phyloP scores from a whole-genome alignment of 78 protist species.

The Isochrysis galbana region DNA sequence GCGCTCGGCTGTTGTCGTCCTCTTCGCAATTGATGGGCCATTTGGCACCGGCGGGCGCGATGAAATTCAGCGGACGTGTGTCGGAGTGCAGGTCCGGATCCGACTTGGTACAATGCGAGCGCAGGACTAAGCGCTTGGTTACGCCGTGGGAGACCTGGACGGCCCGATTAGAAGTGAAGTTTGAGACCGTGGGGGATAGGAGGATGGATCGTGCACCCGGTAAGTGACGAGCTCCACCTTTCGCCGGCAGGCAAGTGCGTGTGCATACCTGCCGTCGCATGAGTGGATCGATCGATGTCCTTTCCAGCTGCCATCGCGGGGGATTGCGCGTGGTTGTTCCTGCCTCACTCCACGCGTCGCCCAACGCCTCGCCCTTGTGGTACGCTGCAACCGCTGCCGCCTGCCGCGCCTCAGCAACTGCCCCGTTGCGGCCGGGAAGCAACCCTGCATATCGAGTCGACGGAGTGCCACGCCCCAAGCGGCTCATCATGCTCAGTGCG shows the following conservation, averaged over 20 bases:
- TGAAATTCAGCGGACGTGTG: not conserved
- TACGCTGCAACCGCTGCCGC: not conserved
- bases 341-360: not conserved
- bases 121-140: not conserved
- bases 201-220: too few relatives aligned
- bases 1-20: too few relatives aligned
- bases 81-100: not conserved
- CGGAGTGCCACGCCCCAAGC: not conserved
- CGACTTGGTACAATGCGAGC: not conserved
- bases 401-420: not conserved
- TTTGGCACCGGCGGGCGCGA: not conserved
- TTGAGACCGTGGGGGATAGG: too few relatives aligned
- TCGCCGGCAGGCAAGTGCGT: too few relatives aligned
- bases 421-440: not conserved
- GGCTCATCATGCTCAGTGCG: too few relatives aligned
- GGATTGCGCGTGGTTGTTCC: not conserved
- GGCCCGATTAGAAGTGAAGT: too few relatives aligned
- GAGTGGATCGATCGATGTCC: not conserved
- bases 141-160: too few relatives aligned
- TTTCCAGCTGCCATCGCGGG: not conserved
- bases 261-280: too few relatives aligned
- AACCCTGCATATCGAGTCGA: not conserved
- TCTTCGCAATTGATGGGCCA: not conserved
- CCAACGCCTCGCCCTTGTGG: not conserved
- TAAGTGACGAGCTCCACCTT: too few relatives aligned